phyloP scores from a whole-genome alignment of 1,284 basidiomycete genomes.

The Naganishia sp. region DNA sequence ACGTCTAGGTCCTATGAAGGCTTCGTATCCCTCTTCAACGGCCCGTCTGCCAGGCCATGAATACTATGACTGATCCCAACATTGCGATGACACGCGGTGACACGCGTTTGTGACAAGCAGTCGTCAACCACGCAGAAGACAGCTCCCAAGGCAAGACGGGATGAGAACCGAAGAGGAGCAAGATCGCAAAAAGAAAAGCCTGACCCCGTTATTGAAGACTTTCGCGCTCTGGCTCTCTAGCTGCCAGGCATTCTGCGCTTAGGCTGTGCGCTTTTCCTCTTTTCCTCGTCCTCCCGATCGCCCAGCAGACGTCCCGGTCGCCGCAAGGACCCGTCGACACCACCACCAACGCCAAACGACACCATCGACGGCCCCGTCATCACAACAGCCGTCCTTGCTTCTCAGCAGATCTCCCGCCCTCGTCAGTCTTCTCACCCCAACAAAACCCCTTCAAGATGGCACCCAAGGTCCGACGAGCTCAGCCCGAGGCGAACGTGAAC shows the following conservation, averaged over 20 bases:
- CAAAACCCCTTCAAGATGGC: conserved; percentile 36
- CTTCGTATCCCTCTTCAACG: too few relatives aligned
- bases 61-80: too few relatives aligned
- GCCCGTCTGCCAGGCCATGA: too few relatives aligned
- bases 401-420: conserved; percentile 11
- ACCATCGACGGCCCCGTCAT: neutral
- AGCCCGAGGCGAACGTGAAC: conserved; percentile 80
- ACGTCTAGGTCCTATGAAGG: too few relatives aligned
- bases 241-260: neutral
- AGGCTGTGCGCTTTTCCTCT: neutral
- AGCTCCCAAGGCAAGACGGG: too few relatives aligned
- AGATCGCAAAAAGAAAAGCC: neutral
- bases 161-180: too few relatives aligned
- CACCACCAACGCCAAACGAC: neutral
- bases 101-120: too few relatives aligned
- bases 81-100: too few relatives aligned
- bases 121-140: too few relatives aligned
- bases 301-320: too few relatives aligned
- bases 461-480: conserved; percentile 60
- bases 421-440: conserved; percentile 14
- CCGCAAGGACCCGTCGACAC: too few relatives aligned
- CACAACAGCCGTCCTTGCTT: neutral
- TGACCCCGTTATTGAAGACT: neutral
- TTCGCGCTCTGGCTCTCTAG: neutral
- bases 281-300: neutral